Base-by-base conservation (phyloP, 352 stramenopile species). In the Phytopythium chamaehyphon region DNA sequence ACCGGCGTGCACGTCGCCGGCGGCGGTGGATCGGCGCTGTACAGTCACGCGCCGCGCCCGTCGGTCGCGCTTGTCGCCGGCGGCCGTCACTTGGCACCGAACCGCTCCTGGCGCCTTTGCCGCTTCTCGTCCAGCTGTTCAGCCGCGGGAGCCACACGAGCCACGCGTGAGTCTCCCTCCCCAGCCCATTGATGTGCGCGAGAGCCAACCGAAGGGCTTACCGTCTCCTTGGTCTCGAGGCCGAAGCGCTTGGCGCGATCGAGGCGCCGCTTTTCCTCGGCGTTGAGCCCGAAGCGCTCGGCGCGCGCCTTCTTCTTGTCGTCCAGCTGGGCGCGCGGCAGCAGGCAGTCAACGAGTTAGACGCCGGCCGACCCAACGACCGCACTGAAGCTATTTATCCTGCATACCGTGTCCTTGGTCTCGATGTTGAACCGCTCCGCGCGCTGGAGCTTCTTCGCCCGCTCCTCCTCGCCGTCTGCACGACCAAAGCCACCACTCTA, bases 241-340 rank as follows among this genome's bases (percentile, higher is more conserved):
- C 80, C 77, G 53, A 95, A 95, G 50, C 84, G 82, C 64, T 92
- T 88, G 39, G 84, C 84, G 23, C 84, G 84, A 24, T 95, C 77
- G 46, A 95, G 63, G 51, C 81, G 82, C 44, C 76, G 74, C 54
- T 93, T 91, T 46, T 83, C 67, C 51, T 95, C 82, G 18, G 64
- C 82, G 37, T 92, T 95, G 24, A 95, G 57, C 9, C 84, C 84
- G 47, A 95, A 95, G 51, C 84, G 79, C 42, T 93, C 80, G 4
- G 79, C 80, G 9, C 84, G 82, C 33, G 76, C 80, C 23, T 74
- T 60, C 56, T 93, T 93, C 66, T 93, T 93, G 57, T 83, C 69
- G n/a, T 88, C 73, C 56, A 95, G 54, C 84, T 94, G 45, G 21
- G n/a, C 38, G 44, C 22, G 36, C 22, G 42, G 40, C 35, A 55